Evolutionary conservation across 2,329 filamentous ascomycete genomes (phyloP).

Genomic region (Colletotrichum aenigma): DNA sequence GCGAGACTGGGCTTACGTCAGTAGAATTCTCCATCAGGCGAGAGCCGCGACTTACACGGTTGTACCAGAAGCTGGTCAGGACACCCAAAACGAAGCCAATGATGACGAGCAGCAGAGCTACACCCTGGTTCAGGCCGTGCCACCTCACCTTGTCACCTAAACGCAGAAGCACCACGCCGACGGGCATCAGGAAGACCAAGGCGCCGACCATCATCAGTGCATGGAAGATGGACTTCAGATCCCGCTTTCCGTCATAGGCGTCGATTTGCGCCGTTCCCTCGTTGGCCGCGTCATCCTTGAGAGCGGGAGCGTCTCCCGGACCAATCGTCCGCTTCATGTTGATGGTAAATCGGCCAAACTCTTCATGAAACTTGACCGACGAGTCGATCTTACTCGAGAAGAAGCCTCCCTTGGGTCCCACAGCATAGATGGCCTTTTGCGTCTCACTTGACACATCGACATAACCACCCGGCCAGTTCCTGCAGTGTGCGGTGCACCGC

Average conservation of each 20-base stretch:
- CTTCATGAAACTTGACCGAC: constrained; percentile 54
- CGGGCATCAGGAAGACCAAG: constrained; percentile 60
- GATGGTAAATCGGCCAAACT: constrained; percentile 60
- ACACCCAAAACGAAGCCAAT: constrained; percentile 58
- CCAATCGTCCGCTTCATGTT: constrained; percentile 59
- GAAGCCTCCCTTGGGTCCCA: constrained; percentile 51
- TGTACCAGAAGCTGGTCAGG: constrained; percentile 55
- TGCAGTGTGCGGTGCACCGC: constrained; percentile 55
- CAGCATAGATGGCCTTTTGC: constrained; percentile 60
- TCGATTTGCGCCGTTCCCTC: constrained; percentile 37
- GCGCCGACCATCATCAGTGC: constrained; percentile 59
- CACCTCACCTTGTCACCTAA: constrained; percentile 55
- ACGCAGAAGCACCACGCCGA: constrained; percentile 58
- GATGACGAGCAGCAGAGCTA: constrained; percentile 53
- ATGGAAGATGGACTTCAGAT: constrained; percentile 47
- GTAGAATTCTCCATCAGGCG: background rate
- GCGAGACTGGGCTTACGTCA: constrained; percentile 45
- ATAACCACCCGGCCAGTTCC: constrained; percentile 52
- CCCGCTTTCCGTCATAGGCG: constrained; percentile 30
- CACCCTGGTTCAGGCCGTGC: constrained; percentile 58
- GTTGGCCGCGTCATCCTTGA: constrained; percentile 35
- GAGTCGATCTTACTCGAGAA: constrained; percentile 46
- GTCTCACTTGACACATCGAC: constrained; percentile 54
- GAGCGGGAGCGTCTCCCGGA: constrained; percentile 41
- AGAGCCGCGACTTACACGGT: constrained; percentile 49